These are phyloP conservation scores for Calycina herbarum DNA, from an alignment of 2,329 filamentous ascomycete species.

Conservation along the genomic window DNA sequence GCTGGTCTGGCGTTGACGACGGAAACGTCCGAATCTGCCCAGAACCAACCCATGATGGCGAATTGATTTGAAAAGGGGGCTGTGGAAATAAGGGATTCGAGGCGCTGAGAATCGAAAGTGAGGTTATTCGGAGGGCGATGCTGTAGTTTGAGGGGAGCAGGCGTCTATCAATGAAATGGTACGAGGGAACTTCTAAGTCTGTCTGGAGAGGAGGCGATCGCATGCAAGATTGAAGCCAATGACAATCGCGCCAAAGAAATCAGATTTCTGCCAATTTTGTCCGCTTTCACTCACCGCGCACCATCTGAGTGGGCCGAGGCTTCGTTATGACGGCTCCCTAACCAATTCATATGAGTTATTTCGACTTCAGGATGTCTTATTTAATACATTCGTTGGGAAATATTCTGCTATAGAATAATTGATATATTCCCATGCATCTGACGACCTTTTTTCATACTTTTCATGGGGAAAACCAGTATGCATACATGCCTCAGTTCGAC, in stretches of 20 bases:
- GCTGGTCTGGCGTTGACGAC: slow-evolving; percentile 26
- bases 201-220: neutral
- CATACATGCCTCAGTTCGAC: neutral
- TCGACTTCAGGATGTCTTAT: no score
- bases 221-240: slow-evolving; percentile 2
- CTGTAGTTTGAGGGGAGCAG: neutral
- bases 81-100: neutral
- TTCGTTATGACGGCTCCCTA: no score
- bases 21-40: slow-evolving; percentile 33
- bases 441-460: no score
- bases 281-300: slow-evolving; percentile 13
- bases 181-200: slow-evolving; percentile 5
- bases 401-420: no score
- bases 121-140: neutral
- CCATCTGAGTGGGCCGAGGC: neutral
- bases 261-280: slow-evolving; percentile 12
- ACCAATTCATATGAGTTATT: no score
- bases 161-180: neutral
- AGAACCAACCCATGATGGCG: slow-evolving; percentile 37
- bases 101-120: neutral
- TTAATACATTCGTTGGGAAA: no score
- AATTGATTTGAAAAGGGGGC: neutral
- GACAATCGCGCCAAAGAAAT: slow-evolving; percentile 8
- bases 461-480: neutral
- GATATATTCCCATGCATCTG: no score